Evolutionary conservation across 352 stramenopile species (phyloP), one percentile per base, ranked within the genome.

Genomic region (Globisporangium rhizosaccharum): DNA sequence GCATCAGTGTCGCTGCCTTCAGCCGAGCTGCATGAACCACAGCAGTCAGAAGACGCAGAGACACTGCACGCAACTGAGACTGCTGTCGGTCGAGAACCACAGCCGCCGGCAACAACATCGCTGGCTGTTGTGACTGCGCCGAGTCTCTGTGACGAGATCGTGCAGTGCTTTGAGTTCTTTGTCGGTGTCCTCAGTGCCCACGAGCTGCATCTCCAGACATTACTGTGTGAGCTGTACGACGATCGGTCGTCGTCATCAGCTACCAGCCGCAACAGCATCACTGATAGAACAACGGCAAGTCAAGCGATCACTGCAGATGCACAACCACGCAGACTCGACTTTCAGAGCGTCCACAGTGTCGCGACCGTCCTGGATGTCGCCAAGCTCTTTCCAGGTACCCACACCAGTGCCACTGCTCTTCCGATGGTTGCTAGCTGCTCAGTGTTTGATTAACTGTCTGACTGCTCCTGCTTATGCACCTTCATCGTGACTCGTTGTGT

Each of bases 341-440:
- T 84, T 39, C 58, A 57, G 51, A 25, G 53, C 12, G 53, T 71
- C 1, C 79, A 87, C 47, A 41, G 48, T 0, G 59, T 84, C 14
- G 20, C 33, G 1, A 72, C 55, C 4, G 51, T 87, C 36, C 53
- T 67, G 18, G 72, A 82, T 17, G 59, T 84, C n/a, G 65, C 66
- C 20, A 53, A 56, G 4, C 65, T 87, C 51, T 90, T 90, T 36
- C 79, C 79, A 71, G 79, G 79, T 89, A 56, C 39, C 15, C 3
- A 42, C 7, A 20, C 7, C 15, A 7, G 14, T 20, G 15, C 5
- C 18, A 18, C 18, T 46, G 41, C 41, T 46, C 15, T 20, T 15
- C 5, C 33, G 8, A 12, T 12, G 7, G 10, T 39, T 39, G 33
- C 8, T 39, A 39, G 33, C 8, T 12, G 7, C 33, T 39, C 33